Evolutionary conservation across 116 monocot genomes (phyloP), one percentile per base, ranked within the genome.

Genomic region (Dioscorea cayenensis): DNA sequence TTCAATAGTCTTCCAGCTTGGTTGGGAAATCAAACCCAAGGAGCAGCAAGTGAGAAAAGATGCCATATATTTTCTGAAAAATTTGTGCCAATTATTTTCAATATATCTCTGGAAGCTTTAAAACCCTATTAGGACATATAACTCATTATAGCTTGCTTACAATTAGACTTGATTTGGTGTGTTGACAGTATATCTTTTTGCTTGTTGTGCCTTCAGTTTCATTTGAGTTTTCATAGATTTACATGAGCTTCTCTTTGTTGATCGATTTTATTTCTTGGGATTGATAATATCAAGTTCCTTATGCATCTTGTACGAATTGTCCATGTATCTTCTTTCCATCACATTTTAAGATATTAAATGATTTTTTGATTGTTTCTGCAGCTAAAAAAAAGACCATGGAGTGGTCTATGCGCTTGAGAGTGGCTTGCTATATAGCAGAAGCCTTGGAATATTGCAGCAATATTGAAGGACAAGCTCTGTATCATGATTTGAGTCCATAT

Each of bases 401-500:
- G 77, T 95, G 94, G 94, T 82, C 86, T 18, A 90, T 95, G 94
- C 88, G 94, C 8, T 66, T 91, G 48, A 86, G 82, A 77, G 94
- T 95, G 61, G 86, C 94, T 36, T 83, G 67, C 65, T 86, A 79
- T 37, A 90, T 95, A 58, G 86, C 94, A 32, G 88, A 95, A 82
- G 91, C 91, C 38, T 77, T 95, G 63, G 91, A 95, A 51, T 91
- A 86, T 69, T 95, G 94, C 61, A 83, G 81, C 73, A 78, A 37
- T 61, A 25, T 25, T 25, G 94, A 25, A 25, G 10, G 86, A 20
- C 73, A 86, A 18, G 86, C 86, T 28, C 71, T 90, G 55, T 94
- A 94, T 84, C 90, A 94, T 78, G 94, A 94, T 74, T 73, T 94
- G 65, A 94, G 90, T 81, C 88, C 94, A 18, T 94, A 94, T 51